phyloP scores from a whole-genome alignment of 805 yeast species.

The Kodamaea nitidulidarum region DNA sequence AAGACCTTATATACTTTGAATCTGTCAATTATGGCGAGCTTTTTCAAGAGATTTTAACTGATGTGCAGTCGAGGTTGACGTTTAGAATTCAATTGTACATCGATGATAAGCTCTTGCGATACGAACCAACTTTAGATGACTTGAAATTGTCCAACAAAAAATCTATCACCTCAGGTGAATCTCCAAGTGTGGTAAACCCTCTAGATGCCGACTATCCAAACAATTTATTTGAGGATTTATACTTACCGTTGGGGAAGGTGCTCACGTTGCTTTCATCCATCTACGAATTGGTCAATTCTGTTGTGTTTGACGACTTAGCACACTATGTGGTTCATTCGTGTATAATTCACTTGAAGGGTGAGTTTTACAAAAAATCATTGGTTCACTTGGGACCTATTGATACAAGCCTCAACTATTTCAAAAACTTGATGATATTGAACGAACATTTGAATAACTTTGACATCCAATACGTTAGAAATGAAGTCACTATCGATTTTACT shows the following conservation, averaged over 20 bases:
- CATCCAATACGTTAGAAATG: conserved; percentile 69
- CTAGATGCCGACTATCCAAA: conserved; percentile 34
- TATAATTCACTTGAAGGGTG: conserved; percentile 54
- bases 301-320: conserved; percentile 84
- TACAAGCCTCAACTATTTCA: conserved; percentile 62
- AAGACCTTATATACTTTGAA: conserved; percentile 17
- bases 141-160: conserved; percentile 35
- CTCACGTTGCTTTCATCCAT: conserved; percentile 69
- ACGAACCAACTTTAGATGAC: conserved; percentile 65
- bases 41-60: conserved; percentile 68
- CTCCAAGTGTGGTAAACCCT: conserved; percentile 1
- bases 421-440: conserved; percentile 66
- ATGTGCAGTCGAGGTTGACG: conserved; percentile 74
- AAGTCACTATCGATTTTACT: conserved; percentile 74
- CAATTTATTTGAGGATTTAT: conserved; percentile 45
- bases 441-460: conserved; percentile 72
- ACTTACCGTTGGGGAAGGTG: conserved; percentile 70
- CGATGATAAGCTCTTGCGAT: conserved; percentile 62
- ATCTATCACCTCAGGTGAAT: not conserved
- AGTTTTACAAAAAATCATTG: conserved; percentile 43
- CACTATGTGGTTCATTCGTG: conserved; percentile 82
- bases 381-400: conserved; percentile 50
- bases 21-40: conserved; percentile 51
- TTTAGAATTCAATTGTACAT: conserved; percentile 73
- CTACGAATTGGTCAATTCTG: conserved; percentile 71